These are phyloP conservation scores for Glycyrrhiza uralensis DNA, from an alignment of 306 rosid species.

Conservation along the genomic window DNA sequence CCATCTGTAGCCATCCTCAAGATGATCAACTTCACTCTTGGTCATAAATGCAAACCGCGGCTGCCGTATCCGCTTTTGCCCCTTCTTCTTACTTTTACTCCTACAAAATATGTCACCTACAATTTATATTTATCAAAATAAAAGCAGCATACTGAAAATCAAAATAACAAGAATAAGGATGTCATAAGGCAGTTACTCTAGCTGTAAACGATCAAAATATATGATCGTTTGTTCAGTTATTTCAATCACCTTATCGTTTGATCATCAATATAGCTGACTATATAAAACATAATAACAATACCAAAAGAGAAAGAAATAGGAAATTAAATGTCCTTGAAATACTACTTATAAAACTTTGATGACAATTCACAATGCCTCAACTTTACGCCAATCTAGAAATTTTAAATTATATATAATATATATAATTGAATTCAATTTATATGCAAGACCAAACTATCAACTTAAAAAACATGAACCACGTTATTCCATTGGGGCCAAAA, in stretches of 20 bases:
- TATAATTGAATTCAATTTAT: not conserved
- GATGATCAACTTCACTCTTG: slow-evolving; percentile 92
- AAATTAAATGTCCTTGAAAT: no score
- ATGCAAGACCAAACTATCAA: not conserved
- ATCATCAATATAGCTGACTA: no score
- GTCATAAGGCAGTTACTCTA: no score
- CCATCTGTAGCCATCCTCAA: slow-evolving; percentile 98
- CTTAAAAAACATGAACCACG: not conserved
- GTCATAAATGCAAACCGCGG: slow-evolving; percentile 94
- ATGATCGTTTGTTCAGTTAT: no score
- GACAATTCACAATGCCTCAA: no score
- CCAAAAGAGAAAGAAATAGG: no score
- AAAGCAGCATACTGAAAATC: slow-evolving; percentile 28
- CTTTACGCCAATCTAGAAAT: not conserved
- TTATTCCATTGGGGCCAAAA: slow-evolving; percentile 3
- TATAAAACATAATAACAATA: no score
- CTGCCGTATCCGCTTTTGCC: slow-evolving; percentile 83
- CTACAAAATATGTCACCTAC: slow-evolving; percentile 54
- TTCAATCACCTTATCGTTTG: no score
- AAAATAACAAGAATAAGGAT: not conserved
- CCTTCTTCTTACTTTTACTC: slow-evolving; percentile 73
- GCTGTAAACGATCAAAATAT: no score
- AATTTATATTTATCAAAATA: slow-evolving; percentile 30
- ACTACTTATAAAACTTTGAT: no score
- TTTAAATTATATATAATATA: not conserved